A percentile compares a stretch with the other conserved stretches of the same genome.
phyloP scores from a whole-genome alignment of 164 flowering plant genomes.

The Magnolia kwangsiensis region DNA sequence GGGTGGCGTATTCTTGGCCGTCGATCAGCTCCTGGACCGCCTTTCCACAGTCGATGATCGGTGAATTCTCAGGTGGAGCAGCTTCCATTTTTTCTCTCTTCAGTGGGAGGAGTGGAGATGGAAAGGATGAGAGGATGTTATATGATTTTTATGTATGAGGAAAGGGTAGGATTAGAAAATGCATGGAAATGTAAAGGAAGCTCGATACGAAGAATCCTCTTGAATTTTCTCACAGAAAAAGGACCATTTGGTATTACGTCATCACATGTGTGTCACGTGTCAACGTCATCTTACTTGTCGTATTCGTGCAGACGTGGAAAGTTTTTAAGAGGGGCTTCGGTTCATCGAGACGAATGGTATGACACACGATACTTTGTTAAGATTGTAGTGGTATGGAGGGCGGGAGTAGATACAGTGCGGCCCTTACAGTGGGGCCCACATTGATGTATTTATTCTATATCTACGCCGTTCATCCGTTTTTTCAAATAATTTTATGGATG shows the following conservation, averaged over 20 bases:
- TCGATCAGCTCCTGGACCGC: constrained; percentile 2
- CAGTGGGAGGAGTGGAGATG: not conserved
- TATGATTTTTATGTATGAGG: not conserved
- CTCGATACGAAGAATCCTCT: constrained; percentile 5
- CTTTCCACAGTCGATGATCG: not conserved
- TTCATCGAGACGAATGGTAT: too few relatives aligned
- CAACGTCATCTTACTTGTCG: not conserved
- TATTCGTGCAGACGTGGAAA: too few relatives aligned
- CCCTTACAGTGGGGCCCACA: too few relatives aligned
- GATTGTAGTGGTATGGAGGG: too few relatives aligned
- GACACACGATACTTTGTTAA: too few relatives aligned
- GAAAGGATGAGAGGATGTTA: not conserved
- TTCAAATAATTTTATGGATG: too few relatives aligned
- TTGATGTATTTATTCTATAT: too few relatives aligned
- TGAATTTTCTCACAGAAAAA: not conserved
- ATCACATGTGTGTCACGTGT: not conserved
- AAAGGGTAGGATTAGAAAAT: not conserved
- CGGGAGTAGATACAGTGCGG: too few relatives aligned
- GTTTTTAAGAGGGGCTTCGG: too few relatives aligned
- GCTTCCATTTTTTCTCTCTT: not conserved
- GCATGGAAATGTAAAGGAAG: constrained; percentile 1
- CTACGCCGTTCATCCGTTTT: too few relatives aligned
- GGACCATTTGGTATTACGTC: not conserved
- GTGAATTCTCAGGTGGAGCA: not conserved
- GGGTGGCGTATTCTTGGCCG: not conserved